Base-by-base conservation (phyloP, 2,329 filamentous ascomycete genomes). In the Venturia nashicola region DNA sequence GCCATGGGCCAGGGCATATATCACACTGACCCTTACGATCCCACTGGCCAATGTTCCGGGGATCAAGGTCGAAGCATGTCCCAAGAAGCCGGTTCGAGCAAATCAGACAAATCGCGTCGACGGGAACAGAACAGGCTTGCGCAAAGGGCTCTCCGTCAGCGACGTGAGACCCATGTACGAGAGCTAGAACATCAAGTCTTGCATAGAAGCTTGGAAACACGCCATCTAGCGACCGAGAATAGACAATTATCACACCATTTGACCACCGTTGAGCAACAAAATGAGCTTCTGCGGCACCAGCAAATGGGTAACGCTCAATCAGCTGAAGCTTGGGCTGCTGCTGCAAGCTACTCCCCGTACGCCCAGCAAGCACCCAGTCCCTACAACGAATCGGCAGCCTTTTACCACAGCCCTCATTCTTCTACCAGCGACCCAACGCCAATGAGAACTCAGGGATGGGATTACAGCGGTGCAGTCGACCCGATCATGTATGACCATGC, bases 81-180 rank as follows among this genome's bases (percentile, higher is more conserved):
- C 36, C 59, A 60, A 8, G 42, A 34, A 27, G 12, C 32, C 7
- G 61, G 61, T 12, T 46, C 43, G 36, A 40, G 61, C 36, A 63
- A n/a, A 23, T 39, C 46, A 63, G 36, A 32, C 34, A 63, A 34
- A 18, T 51, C 42, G 34, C 46, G 61, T 23, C 61, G 61, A 44
- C 61, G 61, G 16, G 61, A 63, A 57, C 61, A 63, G 32, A 63
- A 63, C 48, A 46, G 61, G 46, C 36, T 63, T 55, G 61, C 61
- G 39, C 61, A 63, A 39, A 46, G 61, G 14, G 61, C 61, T 55
- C 42, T 63, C 6, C 61, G 61, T 42, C 61, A 63, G 48, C 46
- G 61, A 42, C 32, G 61, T 36, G 61, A 63, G 20, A 63, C 27
- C 46, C 61, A 63, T 44, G 51, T 63, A 27, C 43, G 61, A 8